Base-by-base conservation (phyloP, 768 basidiomycete species). In the Suillus occidentalis region DNA sequence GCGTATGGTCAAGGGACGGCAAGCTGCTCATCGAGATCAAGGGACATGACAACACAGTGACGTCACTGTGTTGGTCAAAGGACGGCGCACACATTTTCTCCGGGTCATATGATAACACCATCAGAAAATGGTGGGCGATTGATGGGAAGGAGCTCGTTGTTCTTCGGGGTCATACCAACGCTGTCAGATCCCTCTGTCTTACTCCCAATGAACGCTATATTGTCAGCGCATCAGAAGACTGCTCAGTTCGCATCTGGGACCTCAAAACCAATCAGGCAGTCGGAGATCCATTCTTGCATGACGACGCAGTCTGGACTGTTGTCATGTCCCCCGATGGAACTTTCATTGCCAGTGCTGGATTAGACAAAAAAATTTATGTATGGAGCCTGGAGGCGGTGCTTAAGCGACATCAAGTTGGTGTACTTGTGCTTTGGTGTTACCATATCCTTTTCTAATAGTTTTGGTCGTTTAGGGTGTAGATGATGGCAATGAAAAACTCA, bases 271-370 rank as follows among this genome's bases (percentile, higher is more conserved):
- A 61, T 34, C 25, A 13, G 36, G 13, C 6, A 4, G 18, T 50
- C 14, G 60, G 60, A 12, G 81, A 82, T 1, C 73, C 84, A 2
- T 75, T 83, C 64, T 93, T 94, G 0, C 95, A 97, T 73, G 87
- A 84, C 10, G 92, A 92, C 69, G 89, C 93, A 75, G 85, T 97
- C 0, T 81, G 90, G 37, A 82, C 85, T 8, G 81, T 97, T 4
- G 91, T 94, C 3, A 71, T 95, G 39, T 94, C 90, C 69, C 81
- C 83, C 2, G 94, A 97, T 77, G 94, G 91, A 16, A 88, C 84
- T 70, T 86, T 87, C 61, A 81, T 97, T 4, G 92, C 88, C 3
- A 93, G 90, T 69, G 93, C 87, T 14, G 94, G 94, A 0, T 84
- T 85, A 71, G 95, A 97, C 73, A 82, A 86, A 66, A 80, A 83